Percentiles rank a stretch among this genome's conserved stretches.
Evolutionary conservation across 768 basidiomycete species (phyloP).

Genomic region (Tricholomella constricta): DNA sequence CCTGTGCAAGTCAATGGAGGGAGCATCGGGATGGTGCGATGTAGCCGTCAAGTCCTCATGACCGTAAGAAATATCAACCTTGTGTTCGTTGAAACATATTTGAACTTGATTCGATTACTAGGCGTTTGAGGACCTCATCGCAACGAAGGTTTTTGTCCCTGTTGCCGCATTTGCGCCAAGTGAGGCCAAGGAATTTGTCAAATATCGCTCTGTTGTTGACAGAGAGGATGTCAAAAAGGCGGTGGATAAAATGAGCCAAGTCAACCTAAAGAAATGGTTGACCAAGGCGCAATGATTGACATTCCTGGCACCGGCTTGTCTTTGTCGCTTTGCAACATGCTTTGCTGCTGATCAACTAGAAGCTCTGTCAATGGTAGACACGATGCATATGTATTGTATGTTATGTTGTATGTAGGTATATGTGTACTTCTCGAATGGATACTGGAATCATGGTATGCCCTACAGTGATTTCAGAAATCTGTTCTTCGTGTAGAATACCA

Average conservation of each 20-base stretch:
- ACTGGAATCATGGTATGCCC: background rate
- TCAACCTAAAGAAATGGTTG: conserved; percentile 79
- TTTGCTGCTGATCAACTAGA: background rate
- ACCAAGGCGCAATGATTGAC: conserved; percentile 50
- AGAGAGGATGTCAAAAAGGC: conserved; percentile 68
- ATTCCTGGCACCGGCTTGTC: background rate
- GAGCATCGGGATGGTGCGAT: conserved; percentile 72
- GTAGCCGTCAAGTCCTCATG: conserved; percentile 63
- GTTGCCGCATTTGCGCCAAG: conserved; percentile 48
- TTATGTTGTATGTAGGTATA: background rate
- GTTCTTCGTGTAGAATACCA: too few species aligned
- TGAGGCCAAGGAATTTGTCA: conserved; percentile 69
- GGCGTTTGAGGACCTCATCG: conserved; percentile 77
- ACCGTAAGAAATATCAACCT: conserved; percentile 47
- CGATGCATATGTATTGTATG: background rate
- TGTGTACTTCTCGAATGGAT: background rate
- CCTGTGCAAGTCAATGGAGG: conserved; percentile 77
- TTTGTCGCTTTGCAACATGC: background rate
- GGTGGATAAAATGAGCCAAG: conserved; percentile 65
- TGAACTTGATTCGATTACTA: conserved; percentile 31
- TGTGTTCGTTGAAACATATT: background rate
- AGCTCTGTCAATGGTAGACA: background rate
- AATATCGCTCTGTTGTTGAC: conserved; percentile 68
- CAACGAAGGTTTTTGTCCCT: conserved; percentile 56
- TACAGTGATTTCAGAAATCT: background rate